phyloP scores from a whole-genome alignment of 257 asterid species.

The Petrea volubilis region DNA sequence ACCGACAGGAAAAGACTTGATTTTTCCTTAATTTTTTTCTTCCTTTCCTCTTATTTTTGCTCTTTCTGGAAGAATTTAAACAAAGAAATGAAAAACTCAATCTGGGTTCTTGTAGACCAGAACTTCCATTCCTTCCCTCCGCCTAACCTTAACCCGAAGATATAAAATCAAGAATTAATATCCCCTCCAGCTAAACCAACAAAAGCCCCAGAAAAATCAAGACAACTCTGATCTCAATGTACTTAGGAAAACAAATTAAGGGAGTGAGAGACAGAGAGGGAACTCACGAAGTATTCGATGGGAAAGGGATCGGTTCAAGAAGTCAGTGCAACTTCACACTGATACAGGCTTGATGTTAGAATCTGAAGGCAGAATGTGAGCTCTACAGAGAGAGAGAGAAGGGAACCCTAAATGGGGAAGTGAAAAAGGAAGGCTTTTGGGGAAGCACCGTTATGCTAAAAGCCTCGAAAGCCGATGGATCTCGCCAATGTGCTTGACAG shows the following conservation, averaged over 20 bases:
- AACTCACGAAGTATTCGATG: conserved; percentile 37
- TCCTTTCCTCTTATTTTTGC: neutral
- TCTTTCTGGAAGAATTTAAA: neutral
- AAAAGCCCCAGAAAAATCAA: conserved; percentile 18
- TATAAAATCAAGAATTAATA: neutral
- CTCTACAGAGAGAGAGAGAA: conserved; percentile 2
- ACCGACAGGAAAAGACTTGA: neutral
- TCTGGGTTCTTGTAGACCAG: conserved; percentile 28
- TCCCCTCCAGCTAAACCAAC: conserved; percentile 21
- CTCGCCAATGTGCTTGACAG: conserved; percentile 31
- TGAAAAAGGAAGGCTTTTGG: conserved; percentile 25
- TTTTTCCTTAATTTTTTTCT: neutral
- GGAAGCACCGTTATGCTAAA: conserved; percentile 17
- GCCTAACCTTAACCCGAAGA: conserved; percentile 22
- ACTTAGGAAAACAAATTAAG: neutral
- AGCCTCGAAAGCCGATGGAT: conserved; percentile 22
- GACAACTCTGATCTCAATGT: neutral
- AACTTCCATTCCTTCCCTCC: conserved; percentile 30
- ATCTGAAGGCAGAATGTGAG: conserved; percentile 10
- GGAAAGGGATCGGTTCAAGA: neutral
- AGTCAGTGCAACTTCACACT: conserved; percentile 20
- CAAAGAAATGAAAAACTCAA: conserved; percentile 8
- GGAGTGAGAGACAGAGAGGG: neutral
- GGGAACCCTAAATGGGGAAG: conserved; percentile 40
- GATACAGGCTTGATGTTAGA: neutral